Conservation (phyloP, 345 rosid species). For the Pistacia atlantica region DNA sequence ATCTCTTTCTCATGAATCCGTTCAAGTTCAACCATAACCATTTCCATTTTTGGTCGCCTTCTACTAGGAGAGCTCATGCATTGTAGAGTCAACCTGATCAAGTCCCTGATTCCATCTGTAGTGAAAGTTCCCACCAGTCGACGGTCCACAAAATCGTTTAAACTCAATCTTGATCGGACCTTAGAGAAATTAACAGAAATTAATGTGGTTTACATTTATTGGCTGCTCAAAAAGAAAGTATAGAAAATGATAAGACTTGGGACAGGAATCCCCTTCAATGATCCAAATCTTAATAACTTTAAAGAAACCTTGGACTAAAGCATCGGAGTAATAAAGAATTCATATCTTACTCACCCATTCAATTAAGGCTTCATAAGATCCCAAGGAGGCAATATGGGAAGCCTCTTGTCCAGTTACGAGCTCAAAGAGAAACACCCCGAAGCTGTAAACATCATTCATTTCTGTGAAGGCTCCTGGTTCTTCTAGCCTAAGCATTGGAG, state of each 20-base stretch:
- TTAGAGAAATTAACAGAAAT: slow-evolving; percentile 13
- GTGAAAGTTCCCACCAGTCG: slow-evolving; percentile 57
- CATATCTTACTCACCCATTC: slow-evolving; percentile 43
- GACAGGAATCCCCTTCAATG: no score
- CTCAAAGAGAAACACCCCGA: slow-evolving; percentile 73
- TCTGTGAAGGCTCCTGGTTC: slow-evolving; percentile 40
- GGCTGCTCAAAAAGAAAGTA: no score
- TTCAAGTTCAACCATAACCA: slow-evolving; percentile 52
- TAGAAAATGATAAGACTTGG: no score
- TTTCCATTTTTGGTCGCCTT: slow-evolving; percentile 49
- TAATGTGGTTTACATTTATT: no score
- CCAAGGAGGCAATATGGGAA: slow-evolving; percentile 22
- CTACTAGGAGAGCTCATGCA: slow-evolving; percentile 50
- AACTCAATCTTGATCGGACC: slow-evolving; percentile 41
- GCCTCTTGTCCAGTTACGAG: slow-evolving; percentile 56
- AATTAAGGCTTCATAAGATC: slow-evolving; percentile 44
- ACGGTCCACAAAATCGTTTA: slow-evolving; percentile 51
- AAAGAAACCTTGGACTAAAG: not conserved
- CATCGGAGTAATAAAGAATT: not conserved
- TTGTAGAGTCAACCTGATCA: slow-evolving; percentile 42
- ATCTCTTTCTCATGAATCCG: slow-evolving; percentile 51
- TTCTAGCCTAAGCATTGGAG: slow-evolving; percentile 36
- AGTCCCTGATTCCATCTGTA: slow-evolving; percentile 43
- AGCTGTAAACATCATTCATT: slow-evolving; percentile 62
- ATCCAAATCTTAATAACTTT: not conserved